Evolutionary conservation across 1,284 basidiomycete genomes (phyloP).

Genomic region (Tremellales sp.): DNA sequence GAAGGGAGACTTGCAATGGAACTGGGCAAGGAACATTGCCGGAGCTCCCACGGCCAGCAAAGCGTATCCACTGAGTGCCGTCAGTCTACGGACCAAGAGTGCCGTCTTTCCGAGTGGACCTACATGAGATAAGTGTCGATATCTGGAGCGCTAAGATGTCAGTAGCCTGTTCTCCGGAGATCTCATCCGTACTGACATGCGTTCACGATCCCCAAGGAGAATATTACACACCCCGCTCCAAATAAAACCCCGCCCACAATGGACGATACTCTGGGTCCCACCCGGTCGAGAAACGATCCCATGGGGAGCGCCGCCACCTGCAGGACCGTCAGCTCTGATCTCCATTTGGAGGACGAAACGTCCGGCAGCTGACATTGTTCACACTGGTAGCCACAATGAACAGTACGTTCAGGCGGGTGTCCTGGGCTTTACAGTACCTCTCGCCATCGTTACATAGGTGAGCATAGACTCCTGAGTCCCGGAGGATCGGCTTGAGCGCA

Average conservation of each 20-base stretch:
- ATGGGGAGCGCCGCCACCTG: constrained; percentile 42
- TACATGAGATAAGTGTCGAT: constrained; percentile 38
- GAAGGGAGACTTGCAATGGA: constrained; percentile 27
- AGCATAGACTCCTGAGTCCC: constrained; percentile 26
- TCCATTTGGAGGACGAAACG: neutral
- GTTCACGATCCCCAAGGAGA: constrained; percentile 29
- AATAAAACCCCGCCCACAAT: constrained; percentile 40
- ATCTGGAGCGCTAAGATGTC: constrained; percentile 10
- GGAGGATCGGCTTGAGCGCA: constrained; percentile 33
- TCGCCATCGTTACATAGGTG: constrained; percentile 17
- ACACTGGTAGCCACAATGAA: constrained; percentile 45
- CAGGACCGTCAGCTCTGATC: neutral
- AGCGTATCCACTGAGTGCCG: constrained; percentile 34
- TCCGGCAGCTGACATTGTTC: constrained; percentile 43
- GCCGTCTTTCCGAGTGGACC: neutral
- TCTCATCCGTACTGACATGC: constrained; percentile 17
- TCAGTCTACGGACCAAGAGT: neutral
- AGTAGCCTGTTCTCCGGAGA: neutral
- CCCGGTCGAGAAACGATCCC: constrained; percentile 38
- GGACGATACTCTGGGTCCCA: constrained; percentile 39
- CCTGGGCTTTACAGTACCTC: constrained; percentile 23
- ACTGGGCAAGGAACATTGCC: constrained; percentile 43
- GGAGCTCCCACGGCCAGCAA: constrained; percentile 48
- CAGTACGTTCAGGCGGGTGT: constrained; percentile 39
- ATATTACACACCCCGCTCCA: constrained; percentile 34